phyloP scores from a whole-genome alignment of 192 early-diverging fungal species.

The Coemansia sp. region DNA sequence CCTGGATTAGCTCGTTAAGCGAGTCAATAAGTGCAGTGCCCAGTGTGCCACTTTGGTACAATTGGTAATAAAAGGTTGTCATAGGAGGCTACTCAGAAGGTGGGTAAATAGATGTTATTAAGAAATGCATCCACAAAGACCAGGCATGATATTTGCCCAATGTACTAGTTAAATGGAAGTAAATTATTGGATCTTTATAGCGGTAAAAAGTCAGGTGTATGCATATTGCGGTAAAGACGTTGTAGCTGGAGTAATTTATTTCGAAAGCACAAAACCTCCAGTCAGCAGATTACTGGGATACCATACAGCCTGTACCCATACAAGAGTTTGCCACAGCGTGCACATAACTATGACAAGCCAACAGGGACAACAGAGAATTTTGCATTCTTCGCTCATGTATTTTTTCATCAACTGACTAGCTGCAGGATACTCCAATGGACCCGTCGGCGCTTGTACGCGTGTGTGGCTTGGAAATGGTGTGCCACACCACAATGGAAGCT shows the following conservation, averaged over 20 bases:
- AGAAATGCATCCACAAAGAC: neutral
- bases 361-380: too few species aligned
- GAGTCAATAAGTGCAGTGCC: conserved; percentile 93
- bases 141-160: neutral
- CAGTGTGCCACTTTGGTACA: conserved; percentile 72
- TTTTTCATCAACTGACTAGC: too few species aligned
- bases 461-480: neutral
- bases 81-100: neutral
- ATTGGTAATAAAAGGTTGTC: conserved; percentile 65
- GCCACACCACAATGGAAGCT: conserved; percentile 1
- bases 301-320: too few species aligned
- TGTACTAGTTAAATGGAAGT: too few species aligned
- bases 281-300: too few species aligned
- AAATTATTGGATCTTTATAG: neutral
- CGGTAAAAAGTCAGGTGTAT: too few species aligned
- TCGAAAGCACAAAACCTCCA: too few species aligned
- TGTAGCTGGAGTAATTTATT: too few species aligned
- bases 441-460: conserved; percentile 13
- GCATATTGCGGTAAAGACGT: too few species aligned
- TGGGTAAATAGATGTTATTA: neutral
- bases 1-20: conserved; percentile 92
- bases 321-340: too few species aligned
- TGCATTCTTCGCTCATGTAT: too few species aligned
- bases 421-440: neutral
- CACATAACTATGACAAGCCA: too few species aligned